Base-by-base conservation (phyloP, 179 eudicot species). In the Amaranthus tricolor region DNA sequence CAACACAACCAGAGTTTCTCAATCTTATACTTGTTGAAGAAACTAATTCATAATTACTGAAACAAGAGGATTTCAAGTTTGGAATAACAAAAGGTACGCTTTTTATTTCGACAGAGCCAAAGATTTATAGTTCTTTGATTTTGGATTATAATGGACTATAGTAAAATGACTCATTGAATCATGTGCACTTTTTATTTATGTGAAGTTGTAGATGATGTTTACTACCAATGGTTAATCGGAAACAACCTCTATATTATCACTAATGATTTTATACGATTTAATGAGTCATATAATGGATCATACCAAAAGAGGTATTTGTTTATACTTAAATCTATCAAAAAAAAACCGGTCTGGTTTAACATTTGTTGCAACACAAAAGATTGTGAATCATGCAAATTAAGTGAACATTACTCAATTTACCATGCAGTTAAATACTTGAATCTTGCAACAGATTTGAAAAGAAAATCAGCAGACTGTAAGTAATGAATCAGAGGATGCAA, bases 401-500 rank as follows among this genome's bases (percentile, higher is more conserved):
- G 6, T 48, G 8, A 44, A 6, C 17, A 48, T 66, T 40, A 31
- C 48, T 40, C 5, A 24, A 6, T 40, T 17, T 31, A 43, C 47
- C 53, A 43, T 15, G 56, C 43, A 58, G 31, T 45, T 17, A 49
- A 60, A 0, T 20, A 58, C 31, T 45, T 14, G 50, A 60, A 0
- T 44, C 16, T 57, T 69, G 74, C 47, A 74, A 62, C 6, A 56
- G 53, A 51, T 13, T 50, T 65, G 43, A 64, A 9, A 6, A 11
- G 6, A 15, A 69, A 54, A 55, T 52, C 10, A 59, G 51, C 64
- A 49, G 7, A 60, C 43, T 13, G 45, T 48, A 69, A 59, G 44
- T 60, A 15, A 53, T 69, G 60, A 73, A 59, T 50, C 47, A 44
- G 62, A 45, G 6, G 59, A 70, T 51, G 54, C 55, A 72, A 72